These are phyloP conservation scores for Leccinum subgranulosum DNA, from an alignment of 768 basidiomycete genomes.

Conservation along the genomic window DNA sequence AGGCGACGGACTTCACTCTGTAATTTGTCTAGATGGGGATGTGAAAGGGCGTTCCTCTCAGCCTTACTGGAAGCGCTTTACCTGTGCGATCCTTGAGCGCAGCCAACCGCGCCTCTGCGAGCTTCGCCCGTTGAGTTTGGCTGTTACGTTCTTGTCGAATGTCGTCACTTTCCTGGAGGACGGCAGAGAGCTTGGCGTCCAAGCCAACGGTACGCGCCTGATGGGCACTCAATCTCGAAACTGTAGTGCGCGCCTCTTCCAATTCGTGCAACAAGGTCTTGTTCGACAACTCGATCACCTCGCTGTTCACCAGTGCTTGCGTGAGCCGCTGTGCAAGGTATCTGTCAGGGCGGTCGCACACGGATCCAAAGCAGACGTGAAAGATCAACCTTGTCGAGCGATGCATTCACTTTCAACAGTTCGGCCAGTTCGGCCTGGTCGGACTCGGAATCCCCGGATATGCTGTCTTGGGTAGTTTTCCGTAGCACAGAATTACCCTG, in stretches of 20 bases:
- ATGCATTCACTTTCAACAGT: slow-evolving; percentile 54
- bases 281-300: slow-evolving; percentile 76
- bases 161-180: slow-evolving; percentile 79
- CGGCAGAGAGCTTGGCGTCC: slow-evolving; percentile 60
- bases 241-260: slow-evolving; percentile 64
- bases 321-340: slow-evolving; percentile 56
- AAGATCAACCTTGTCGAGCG: slow-evolving; percentile 43
- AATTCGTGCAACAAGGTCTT: slow-evolving; percentile 72
- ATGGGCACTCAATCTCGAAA: slow-evolving; percentile 65
- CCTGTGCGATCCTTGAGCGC: slow-evolving; percentile 68
- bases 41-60: slow-evolving; percentile 3
- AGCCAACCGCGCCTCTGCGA: slow-evolving; percentile 64
- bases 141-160: slow-evolving; percentile 78
- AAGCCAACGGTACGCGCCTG: slow-evolving; percentile 69
- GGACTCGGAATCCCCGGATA: slow-evolving; percentile 5
- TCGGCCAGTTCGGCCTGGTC: slow-evolving; percentile 29
- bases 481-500: slow-evolving; percentile 11
- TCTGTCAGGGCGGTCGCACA: slow-evolving; percentile 4
- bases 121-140: slow-evolving; percentile 61
- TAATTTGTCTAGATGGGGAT: slow-evolving; percentile 52
- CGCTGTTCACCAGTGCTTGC: slow-evolving; percentile 76
- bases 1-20: slow-evolving; percentile 64
- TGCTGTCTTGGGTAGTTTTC: slow-evolving; percentile 12
- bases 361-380: neutral
- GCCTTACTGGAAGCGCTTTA: slow-evolving; percentile 25